Percentiles rank a stretch among this genome's conserved stretches.
These are phyloP conservation scores for Fomitopsis palustris DNA, from an alignment of 1,284 basidiomycete species.

Conservation along the genomic window DNA sequence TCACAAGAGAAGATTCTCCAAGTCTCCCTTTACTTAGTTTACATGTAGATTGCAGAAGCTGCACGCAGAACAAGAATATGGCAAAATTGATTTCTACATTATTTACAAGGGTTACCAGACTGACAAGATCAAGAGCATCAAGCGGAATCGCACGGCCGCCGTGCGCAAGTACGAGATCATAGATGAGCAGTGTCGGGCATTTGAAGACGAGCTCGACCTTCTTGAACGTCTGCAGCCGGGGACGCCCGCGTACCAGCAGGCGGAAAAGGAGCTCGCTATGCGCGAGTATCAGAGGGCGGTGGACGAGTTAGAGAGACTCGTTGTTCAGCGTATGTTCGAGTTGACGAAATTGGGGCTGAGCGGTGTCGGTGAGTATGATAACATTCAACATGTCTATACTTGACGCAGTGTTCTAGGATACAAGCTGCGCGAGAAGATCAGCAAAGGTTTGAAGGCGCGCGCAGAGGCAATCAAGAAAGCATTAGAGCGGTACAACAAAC, in stretches of 20 bases:
- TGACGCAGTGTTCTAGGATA: conserved; percentile 2
- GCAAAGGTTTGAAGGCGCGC: conserved; percentile 2
- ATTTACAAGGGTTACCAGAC: too few species aligned
- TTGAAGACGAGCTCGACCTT: not conserved
- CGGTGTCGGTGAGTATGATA: conserved; percentile 14
- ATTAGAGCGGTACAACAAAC: conserved; percentile 3
- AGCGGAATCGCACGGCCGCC: too few species aligned
- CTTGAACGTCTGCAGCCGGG: not conserved
- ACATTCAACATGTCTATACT: not conserved
- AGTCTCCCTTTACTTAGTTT: not conserved
- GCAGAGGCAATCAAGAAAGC: conserved; percentile 8
- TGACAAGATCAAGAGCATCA: too few species aligned
- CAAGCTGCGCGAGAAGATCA: conserved; percentile 11
- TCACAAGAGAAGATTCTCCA: not conserved
- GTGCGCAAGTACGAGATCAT: too few species aligned
- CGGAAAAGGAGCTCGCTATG: not conserved
- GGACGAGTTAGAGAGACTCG: conserved; percentile 20
- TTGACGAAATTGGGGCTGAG: conserved; percentile 19
- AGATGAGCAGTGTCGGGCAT: too few species aligned
- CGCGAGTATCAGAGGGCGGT: conserved; percentile 17
- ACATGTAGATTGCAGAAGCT: not conserved
- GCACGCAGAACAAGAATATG: not conserved
- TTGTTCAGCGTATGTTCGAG: conserved; percentile 23
- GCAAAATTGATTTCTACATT: too few species aligned
- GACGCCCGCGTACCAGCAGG: too few species aligned